These are phyloP conservation scores for Lecanicillium sp. DNA, from an alignment of 2,329 filamentous ascomycete species.

Conservation along the genomic window DNA sequence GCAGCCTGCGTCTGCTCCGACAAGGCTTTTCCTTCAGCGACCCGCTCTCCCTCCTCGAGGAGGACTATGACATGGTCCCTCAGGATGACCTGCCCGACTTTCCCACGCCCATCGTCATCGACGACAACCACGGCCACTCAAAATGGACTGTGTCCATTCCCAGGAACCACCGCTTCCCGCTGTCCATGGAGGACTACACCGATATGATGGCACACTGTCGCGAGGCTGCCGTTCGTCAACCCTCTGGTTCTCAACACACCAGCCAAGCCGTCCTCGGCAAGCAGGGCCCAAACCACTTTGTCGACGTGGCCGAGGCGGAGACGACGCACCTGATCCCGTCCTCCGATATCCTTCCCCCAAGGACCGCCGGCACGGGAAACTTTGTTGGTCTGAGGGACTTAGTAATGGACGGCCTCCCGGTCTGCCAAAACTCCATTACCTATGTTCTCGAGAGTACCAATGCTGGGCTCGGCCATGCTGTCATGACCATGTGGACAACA, in stretches of 20 bases:
- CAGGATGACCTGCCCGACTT: constrained; percentile 62
- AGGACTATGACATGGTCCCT: constrained; percentile 61
- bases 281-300: constrained; percentile 57
- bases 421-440: constrained; percentile 68
- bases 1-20: constrained; percentile 27
- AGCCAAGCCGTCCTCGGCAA: constrained; percentile 39
- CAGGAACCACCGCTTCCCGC: constrained; percentile 57
- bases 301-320: constrained; percentile 71
- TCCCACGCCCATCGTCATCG: constrained; percentile 65
- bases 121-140: constrained; percentile 55
- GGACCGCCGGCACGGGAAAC: constrained; percentile 34
- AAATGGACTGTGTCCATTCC: constrained; percentile 83
- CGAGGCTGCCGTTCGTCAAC: constrained; percentile 55
- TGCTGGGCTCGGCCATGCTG: constrained; percentile 68
- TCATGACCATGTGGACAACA: constrained; percentile 78
- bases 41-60: constrained; percentile 39
- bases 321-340: constrained; percentile 53
- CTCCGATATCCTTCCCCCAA: constrained; percentile 29
- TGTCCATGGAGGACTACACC: constrained; percentile 59
- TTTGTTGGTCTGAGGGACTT: constrained; percentile 44
- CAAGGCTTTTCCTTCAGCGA: constrained; percentile 24
- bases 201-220: constrained; percentile 63
- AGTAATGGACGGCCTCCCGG: constrained; percentile 39
- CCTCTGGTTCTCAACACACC: constrained; percentile 36
- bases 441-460: constrained; percentile 68